Base-by-base conservation (phyloP, 1,284 basidiomycete species). In the Trichosporon faecale region DNA sequence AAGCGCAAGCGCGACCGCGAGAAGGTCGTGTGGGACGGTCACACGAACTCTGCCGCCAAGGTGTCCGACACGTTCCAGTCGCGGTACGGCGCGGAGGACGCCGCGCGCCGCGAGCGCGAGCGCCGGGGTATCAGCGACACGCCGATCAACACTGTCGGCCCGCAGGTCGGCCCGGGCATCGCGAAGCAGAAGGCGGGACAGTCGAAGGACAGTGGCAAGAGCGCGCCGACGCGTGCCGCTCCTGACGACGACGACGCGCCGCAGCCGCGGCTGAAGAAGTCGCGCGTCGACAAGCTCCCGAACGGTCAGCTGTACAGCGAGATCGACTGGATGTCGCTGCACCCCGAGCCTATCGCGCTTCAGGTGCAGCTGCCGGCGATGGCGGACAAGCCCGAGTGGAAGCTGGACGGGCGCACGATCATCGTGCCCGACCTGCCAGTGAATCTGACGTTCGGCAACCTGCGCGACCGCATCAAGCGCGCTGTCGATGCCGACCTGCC, bases 1-100 rank as follows among this genome's bases (percentile, higher is more conserved):
- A 88, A 90, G 73, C 88, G 88, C 76, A 86, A 92, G 75, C 90
- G 89, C 79, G 93, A 95, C 81, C 89, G 89, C 80, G 94, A 95
- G 84, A 95, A 92, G 82, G 91, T 93, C 74, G 91, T 95, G 70
- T 97, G 95, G 94, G 94, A 97, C 83, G 95, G 94, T 77, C 94
- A 96, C 82, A 94, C 94, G 2, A 91, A 92, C 65, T 91, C 92
- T 66, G 95, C 94, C 82, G 90, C 90, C 61, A 89, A 89, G 77
- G 95, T 93, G 0, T 86, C 94, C 78, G 90, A 94, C 85, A 93
- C 93, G 75, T 98, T 91, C 86, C 93, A 94, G 69, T 90, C 90
- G 16, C 91, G 91, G 74, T 93, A 92, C 85, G 94, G 92, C 80
- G 90, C 96, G 79, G 94, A 97, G 84, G 93, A 96, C 79, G 94